phyloP scores from a whole-genome alignment of 345 rosid species.

The Combretum micranthum region DNA sequence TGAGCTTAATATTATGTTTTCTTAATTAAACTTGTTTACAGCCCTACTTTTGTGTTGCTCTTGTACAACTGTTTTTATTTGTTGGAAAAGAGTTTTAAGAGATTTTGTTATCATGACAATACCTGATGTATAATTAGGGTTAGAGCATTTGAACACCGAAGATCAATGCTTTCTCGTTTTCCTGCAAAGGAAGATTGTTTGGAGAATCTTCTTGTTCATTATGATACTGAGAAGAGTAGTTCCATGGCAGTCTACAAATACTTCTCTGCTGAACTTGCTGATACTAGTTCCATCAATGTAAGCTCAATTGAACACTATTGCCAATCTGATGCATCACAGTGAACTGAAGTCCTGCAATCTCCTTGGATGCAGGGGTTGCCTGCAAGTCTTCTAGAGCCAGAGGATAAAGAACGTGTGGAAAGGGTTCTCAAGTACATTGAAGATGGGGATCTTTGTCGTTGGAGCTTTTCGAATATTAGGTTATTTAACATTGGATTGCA shows the following conservation, averaged over 20 bases:
- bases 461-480: constrained; percentile 58
- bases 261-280: constrained; percentile 46
- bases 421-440: constrained; percentile 59
- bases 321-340: not conserved
- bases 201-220: constrained; percentile 27
- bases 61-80: not conserved
- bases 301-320: constrained; percentile 11
- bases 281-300: constrained; percentile 27
- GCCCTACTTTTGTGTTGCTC: not conserved
- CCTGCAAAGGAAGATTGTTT: constrained; percentile 16
- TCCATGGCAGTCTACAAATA: constrained; percentile 54
- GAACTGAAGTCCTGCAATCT: not conserved
- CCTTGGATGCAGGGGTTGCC: constrained; percentile 19
- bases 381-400: constrained; percentile 30
- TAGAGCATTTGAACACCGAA: constrained; percentile 78
- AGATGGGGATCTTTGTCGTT: constrained; percentile 64
- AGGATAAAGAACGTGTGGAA: constrained; percentile 38
- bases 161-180: constrained; percentile 28
- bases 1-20: no score
- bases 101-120: not conserved
- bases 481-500: constrained; percentile 54
- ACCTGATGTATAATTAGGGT: constrained; percentile 28
- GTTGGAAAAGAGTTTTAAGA: not conserved
- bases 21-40: not conserved
- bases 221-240: constrained; percentile 63